Base-by-base conservation (phyloP, 2,329 filamentous ascomycete genomes). In the Pseudofabraea citricarpa region DNA sequence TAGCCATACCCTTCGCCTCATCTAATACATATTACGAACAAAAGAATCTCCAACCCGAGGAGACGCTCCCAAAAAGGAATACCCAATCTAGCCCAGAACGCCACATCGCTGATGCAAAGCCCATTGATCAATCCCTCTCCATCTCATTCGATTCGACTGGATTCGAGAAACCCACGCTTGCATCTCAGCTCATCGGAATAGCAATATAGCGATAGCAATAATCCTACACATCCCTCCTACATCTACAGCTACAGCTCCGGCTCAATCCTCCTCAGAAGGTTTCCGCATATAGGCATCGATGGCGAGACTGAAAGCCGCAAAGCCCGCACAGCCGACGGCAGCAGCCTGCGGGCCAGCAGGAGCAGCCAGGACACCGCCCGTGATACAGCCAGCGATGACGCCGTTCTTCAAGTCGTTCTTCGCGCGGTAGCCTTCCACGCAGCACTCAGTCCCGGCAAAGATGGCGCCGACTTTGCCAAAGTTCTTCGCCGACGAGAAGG, bases 381-480 rank as follows among this genome's bases (percentile, higher is more conserved):
- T 96, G 43, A 96, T 71, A 62, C 91, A 97, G 0, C 93, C 93
- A 1, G 90, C 89, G 4, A 83, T 79, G 5, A 93, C 82, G 43
- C 89, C 89, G 70, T 98, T 98, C 51, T 73, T 79, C 22, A 97
- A 66, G 64, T 97, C 93, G 67, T 97, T 96, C 73, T 95, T 96
- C 18, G 90, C 93, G 22, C 93, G 79, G 57, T 87, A 76, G 0
- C 90, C 90, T 66, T 98, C 93, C 60, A 98, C 90, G 52, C 87
- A 90, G 71, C 93, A 98, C 69, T 98, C 93, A 41, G 93, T 95
- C 31, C 91, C 91, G 13, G 82, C 79, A 71, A 94, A 98, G 16
- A 97, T 77, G 2, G 88, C 86, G 56, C 93, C 93, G 39, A 98
- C 89, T 56, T 90, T 85, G 50, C 88, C 91, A 62, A 98, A 98